Base-by-base conservation (phyloP, 1,284 basidiomycete species). In the Fomitopsis betulina region DNA sequence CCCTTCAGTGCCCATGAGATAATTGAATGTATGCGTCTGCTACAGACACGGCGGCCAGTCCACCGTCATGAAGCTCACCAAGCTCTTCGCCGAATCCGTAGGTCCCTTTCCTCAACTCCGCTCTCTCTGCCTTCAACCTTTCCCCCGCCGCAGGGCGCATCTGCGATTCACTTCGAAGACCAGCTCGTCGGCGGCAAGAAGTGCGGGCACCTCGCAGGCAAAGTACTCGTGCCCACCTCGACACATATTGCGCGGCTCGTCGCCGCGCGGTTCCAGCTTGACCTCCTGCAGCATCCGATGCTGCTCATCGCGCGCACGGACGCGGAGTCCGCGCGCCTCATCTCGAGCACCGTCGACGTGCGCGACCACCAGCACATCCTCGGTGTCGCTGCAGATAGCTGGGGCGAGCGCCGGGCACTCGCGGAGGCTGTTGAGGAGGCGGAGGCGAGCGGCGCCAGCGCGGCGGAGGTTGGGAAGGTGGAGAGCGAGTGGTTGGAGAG, bases 61-160 rank as follows among this genome's bases (percentile, higher is more conserved):
- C 30, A 88, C 96, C 38, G 94, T 98, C 54, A 96, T 99, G 93
- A 98, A 98, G 78, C 82, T 96, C n/a, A 84, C 84, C 52, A 96
- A 96, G 72, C 79, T 94, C 39, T 96, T 96, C 68, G 94, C 92
- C 30, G 94, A 96, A 77, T 91, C 92, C 60, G 87, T 87, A 62
- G 70, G 76, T 21, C 47, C 9, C 19, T 4, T 10, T 43, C 1
- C 13, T 10, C n/a, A n/a, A n/a, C 35, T 17, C 47, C 37, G 12
- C 35, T 17, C 10, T 27, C 30, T 3, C 2, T 15, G 8, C 10
- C 5, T 7, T 33, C n/a, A n/a, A 21, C 42, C 33, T 19, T 15
- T 9, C 56, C 12, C 27, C 37, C 13, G 37, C 8, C 49, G 4
- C 63, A 91, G 83, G 94, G 94, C 54, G 91, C 93, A 3, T 83